These are phyloP conservation scores for Cercis canadensis DNA, from an alignment of 306 rosid genomes.

Conservation along the genomic window DNA sequence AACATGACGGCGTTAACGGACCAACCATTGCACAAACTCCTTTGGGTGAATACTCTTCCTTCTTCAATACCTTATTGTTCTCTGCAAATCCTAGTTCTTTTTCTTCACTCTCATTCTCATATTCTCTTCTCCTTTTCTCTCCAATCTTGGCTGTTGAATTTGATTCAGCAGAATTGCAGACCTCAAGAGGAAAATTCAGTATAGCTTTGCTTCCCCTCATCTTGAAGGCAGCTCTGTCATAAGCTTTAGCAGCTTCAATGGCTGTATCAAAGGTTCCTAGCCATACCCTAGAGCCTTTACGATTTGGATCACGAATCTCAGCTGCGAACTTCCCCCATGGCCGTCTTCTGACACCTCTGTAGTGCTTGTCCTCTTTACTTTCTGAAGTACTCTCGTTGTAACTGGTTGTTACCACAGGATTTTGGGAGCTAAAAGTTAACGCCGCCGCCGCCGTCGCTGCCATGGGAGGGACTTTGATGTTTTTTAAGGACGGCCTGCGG, in stretches of 20 bases:
- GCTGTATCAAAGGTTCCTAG: conserved; percentile 86
- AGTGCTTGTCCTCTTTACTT: conserved; percentile 33
- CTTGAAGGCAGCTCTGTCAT: conserved; percentile 80
- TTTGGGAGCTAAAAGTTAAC: not conserved
- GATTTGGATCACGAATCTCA: conserved; percentile 87
- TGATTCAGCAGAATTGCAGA: not conserved
- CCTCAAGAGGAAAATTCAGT: conserved; percentile 52
- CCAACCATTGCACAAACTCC: conserved; percentile 19
- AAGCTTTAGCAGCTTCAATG: conserved; percentile 84
- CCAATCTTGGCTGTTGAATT: conserved; percentile 29
- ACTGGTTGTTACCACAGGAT: conserved; percentile 1
- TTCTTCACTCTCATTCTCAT: conserved; percentile 1
- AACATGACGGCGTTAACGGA: conserved; percentile 56
- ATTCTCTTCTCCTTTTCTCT: conserved; percentile 46
- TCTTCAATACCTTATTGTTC: conserved; percentile 29
- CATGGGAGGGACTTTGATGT: conserved; percentile 48
- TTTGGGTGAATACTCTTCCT: conserved; percentile 35
- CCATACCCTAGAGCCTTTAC: conserved; percentile 83
- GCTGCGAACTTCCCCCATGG: conserved; percentile 96
- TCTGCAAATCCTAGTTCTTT: not conserved
- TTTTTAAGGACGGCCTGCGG: conserved; percentile 40
- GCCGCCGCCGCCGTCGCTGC: not conserved
- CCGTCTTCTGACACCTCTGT: conserved; percentile 77
- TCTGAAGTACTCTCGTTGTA: conserved; percentile 4
- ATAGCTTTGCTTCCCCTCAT: conserved; percentile 87